A percentile compares a stretch with the other conserved stretches of the same genome.
These are phyloP conservation scores for Xylaria sp. DNA, from an alignment of 2,329 filamentous ascomycete genomes.

Conservation along the genomic window DNA sequence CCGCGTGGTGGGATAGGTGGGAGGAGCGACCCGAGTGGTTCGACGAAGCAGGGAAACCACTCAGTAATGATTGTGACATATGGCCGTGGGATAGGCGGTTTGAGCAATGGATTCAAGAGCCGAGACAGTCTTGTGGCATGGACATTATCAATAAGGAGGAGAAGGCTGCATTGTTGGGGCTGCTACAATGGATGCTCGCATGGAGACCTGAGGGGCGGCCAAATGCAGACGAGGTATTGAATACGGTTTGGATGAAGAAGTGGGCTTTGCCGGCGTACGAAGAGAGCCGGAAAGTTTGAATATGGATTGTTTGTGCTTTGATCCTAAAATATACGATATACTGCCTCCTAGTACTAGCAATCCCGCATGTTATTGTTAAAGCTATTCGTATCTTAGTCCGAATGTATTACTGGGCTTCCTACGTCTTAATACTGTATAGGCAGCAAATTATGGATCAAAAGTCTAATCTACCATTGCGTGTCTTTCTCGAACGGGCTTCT, in stretches of 20 bases:
- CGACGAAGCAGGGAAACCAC: conserved; percentile 7
- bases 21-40: conserved; percentile 11
- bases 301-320: not conserved
- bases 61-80: not conserved
- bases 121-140: conserved; percentile 1
- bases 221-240: conserved; percentile 5
- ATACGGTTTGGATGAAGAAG: conserved; percentile 22
- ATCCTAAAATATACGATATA: not conserved
- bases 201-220: conserved; percentile 14
- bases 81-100: conserved; percentile 6
- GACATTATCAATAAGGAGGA: conserved; percentile 7
- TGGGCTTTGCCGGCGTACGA: conserved; percentile 19
- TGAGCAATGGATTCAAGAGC: not conserved
- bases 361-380: not conserved
- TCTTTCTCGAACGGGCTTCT: not conserved
- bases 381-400: not conserved
- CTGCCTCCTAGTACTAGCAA: not conserved
- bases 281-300: not conserved
- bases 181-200: conserved; percentile 16
- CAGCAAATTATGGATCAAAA: not conserved
- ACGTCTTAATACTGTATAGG: not conserved
- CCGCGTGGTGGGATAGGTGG: conserved; percentile 7
- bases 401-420: not conserved
- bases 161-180: conserved; percentile 7
- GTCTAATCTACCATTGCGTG: not conserved